These are phyloP conservation scores for Solanum hybrid DNA, from an alignment of 305 asterid genomes.

Conservation along the genomic window DNA sequence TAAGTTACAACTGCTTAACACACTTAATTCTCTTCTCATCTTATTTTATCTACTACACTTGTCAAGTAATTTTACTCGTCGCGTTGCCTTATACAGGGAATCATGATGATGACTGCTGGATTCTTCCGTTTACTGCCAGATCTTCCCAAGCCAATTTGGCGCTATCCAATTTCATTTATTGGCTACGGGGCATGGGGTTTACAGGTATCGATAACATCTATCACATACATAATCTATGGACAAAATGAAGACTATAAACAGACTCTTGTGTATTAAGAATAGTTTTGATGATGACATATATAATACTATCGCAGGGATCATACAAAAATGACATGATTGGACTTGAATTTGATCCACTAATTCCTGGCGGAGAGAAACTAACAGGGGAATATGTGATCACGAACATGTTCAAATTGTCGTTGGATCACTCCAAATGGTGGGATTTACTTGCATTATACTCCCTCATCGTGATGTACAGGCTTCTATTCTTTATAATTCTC, in stretches of 20 bases:
- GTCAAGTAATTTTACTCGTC: background rate
- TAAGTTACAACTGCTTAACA: conserved; percentile 21
- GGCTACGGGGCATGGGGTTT: conserved; percentile 84
- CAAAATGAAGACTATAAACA: background rate
- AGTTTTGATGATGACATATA: background rate
- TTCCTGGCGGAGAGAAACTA: conserved; percentile 53
- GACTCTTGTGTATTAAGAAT: background rate
- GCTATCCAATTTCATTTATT: conserved; percentile 69
- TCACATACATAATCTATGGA: background rate
- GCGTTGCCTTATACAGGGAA: conserved; percentile 43
- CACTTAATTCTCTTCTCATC: background rate
- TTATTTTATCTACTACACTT: background rate
- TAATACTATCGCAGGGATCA: conserved; percentile 44
- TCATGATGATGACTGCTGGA: conserved; percentile 97
- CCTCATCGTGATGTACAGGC: conserved; percentile 50
- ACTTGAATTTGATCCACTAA: conserved; percentile 55
- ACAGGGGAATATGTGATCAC: conserved; percentile 49
- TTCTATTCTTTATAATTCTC: conserved; percentile 51
- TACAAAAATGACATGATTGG: conserved; percentile 78
- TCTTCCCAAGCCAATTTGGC: conserved; percentile 85
- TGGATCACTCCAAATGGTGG: conserved; percentile 87
- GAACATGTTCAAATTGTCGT: conserved; percentile 42
- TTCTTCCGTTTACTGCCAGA: conserved; percentile 82
- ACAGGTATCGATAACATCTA: conserved; percentile 36
- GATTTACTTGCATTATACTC: conserved; percentile 50